Evolutionary conservation across 1,284 basidiomycete species (phyloP), one percentile per base, ranked within the genome.

Genomic region (Cystobasidium sp.): DNA sequence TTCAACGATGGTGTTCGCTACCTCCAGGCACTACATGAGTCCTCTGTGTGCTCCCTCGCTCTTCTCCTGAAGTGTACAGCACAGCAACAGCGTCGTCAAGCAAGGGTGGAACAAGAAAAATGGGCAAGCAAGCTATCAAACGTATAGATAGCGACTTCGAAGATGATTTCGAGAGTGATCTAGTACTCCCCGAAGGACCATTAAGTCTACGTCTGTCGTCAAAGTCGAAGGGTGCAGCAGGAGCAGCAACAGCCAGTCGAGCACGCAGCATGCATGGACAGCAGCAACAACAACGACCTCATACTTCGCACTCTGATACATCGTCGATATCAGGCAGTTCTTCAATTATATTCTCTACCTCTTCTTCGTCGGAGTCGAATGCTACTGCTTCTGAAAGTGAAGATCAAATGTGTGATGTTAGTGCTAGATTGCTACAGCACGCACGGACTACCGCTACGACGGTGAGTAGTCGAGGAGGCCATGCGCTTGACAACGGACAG

Each of bases 121-220:
- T 31, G 31, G 31, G 31, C 31, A 31, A 31, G 31, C 31, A 31
- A 31, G 31, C 31, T 31, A 31, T 31, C 31, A 1, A 31, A 2
- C 31, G 31, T 5, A 31, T 31, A 56, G 47, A 51, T 51, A 51
- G 20, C 24, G 55, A 56, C n/a, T n/a, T 14, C 4, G 55, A 56
- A 14, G 18, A 20, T 37, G 55, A 56, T 22, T 56, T 56, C 24
- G 55, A 56, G 7, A 56, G 7, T 37, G 55, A 14, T n/a, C 7
- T 56, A 37, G 55, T 56, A 14, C 55, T 56, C 55, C 55, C 55
- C 1, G n/a, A 56, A 56, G 55, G 55, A 3, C 55, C 55, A 14
- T 22, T 56, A 14, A 56, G 55, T 37, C 55, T 56, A 56, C 24
- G 18, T 14, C 55, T 56, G 18, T 51, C 47, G 14, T 51, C 47